phyloP scores from a whole-genome alignment of 2,329 filamentous ascomycete species.

The Colletotrichum horii region DNA sequence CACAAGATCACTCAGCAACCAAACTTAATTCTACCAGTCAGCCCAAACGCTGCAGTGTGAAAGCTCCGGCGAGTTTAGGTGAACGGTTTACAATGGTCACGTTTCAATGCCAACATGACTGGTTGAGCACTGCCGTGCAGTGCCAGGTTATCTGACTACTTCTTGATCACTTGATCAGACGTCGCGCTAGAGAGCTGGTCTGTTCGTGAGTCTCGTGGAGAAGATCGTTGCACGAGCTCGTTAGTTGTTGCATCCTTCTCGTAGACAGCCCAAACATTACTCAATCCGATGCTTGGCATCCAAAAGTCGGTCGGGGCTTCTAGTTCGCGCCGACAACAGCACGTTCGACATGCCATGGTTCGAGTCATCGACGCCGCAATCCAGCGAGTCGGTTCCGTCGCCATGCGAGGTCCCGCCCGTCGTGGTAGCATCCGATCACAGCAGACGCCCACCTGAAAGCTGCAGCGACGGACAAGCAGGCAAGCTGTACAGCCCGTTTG shows the following conservation, averaged over 20 bases:
- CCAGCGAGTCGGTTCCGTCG: background rate
- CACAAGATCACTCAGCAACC: background rate
- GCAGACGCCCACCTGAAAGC: background rate
- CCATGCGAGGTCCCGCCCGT: background rate
- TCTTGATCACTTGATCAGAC: fast-evolving
- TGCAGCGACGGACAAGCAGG: background rate
- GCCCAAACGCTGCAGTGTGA: too few relatives aligned
- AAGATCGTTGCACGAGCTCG: background rate
- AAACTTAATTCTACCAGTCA: background rate
- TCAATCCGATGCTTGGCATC: background rate
- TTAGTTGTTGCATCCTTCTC: background rate
- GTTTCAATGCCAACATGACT: fast-evolving
- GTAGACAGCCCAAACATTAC: background rate
- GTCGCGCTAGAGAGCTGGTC: fast-evolving
- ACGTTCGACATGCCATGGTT: background rate
- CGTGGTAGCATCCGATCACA: background rate
- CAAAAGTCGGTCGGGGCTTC: background rate
- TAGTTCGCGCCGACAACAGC: background rate
- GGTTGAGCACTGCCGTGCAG: background rate
- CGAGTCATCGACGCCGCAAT: background rate
- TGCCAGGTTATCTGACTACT: fast-evolving
- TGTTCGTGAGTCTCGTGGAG: background rate
- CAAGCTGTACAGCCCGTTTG: background rate
- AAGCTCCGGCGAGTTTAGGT: too few relatives aligned
- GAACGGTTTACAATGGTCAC: background rate